These are phyloP conservation scores for Zasmidium citrigriseum DNA, from an alignment of 2,329 filamentous ascomycete species.

Conservation along the genomic window DNA sequence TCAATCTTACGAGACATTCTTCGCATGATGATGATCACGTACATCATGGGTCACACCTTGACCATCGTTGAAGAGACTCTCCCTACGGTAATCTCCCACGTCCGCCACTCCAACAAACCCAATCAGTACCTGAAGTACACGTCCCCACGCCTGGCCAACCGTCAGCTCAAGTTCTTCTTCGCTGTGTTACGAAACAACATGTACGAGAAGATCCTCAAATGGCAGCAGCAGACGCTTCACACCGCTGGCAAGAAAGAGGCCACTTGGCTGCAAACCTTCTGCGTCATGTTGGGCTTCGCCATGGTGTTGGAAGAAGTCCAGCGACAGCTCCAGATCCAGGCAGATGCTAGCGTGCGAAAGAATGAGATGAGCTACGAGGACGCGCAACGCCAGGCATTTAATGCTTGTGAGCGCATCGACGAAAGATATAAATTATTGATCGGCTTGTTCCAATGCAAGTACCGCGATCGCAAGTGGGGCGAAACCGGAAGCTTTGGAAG, in stretches of 20 bases:
- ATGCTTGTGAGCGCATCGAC: slow-evolving; percentile 48
- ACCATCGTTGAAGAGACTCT: slow-evolving; percentile 45
- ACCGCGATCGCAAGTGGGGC: slow-evolving; percentile 43
- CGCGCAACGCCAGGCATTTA: slow-evolving; percentile 31
- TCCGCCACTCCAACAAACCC: slow-evolving; percentile 39
- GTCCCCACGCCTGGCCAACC: slow-evolving; percentile 49
- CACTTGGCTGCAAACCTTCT: slow-evolving; percentile 50
- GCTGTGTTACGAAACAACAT: slow-evolving; percentile 43
- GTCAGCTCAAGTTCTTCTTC: slow-evolving; percentile 55
- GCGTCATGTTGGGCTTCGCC: slow-evolving; percentile 48
- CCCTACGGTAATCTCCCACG: slow-evolving; percentile 37
- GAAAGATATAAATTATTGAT: slow-evolving; percentile 46
- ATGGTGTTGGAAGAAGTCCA: slow-evolving; percentile 53
- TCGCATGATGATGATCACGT: slow-evolving; percentile 49
- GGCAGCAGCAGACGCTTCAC: slow-evolving; percentile 50
- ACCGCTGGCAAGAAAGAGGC: slow-evolving; percentile 42
- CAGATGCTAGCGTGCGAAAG: slow-evolving; percentile 39
- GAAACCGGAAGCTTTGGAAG: slow-evolving; percentile 39
- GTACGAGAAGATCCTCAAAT: slow-evolving; percentile 46
- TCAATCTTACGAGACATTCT: slow-evolving; percentile 46
- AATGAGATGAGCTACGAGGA: slow-evolving; percentile 20
- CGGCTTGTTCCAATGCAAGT: slow-evolving; percentile 51
- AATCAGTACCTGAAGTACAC: slow-evolving; percentile 24
- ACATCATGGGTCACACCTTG: slow-evolving; percentile 52
- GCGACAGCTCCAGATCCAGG: slow-evolving; percentile 47